Evolutionary conservation across 2,329 filamentous ascomycete species (phyloP).

Genomic region (Venturia carpophila): DNA sequence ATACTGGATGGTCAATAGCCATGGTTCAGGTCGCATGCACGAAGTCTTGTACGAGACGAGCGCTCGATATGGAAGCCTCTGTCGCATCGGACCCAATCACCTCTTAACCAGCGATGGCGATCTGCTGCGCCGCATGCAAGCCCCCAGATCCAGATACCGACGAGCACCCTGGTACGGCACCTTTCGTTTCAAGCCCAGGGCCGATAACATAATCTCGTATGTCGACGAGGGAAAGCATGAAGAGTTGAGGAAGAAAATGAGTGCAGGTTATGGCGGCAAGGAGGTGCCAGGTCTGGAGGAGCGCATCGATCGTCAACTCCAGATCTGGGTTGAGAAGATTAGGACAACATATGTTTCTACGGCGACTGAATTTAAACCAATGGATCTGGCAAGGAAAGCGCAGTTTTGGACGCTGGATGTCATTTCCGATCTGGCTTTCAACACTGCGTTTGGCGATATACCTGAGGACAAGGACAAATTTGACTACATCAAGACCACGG

Average conservation of each 20-base stretch:
- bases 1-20: slow-evolving; percentile 32
- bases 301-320: slow-evolving; percentile 31
- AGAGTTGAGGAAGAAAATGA: slow-evolving; percentile 18
- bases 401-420: slow-evolving; percentile 37
- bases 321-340: slow-evolving; percentile 30
- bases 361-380: slow-evolving; percentile 26
- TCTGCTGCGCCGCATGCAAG: slow-evolving; percentile 18
- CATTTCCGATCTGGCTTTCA: slow-evolving; percentile 36
- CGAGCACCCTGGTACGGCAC: slow-evolving; percentile 14
- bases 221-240: slow-evolving; percentile 16
- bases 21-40: slow-evolving; percentile 33
- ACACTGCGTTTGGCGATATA: slow-evolving; percentile 43
- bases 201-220: slow-evolving; percentile 17
- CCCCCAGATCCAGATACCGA: slow-evolving; percentile 11
- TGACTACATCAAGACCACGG: slow-evolving; percentile 30
- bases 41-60: slow-evolving; percentile 31
- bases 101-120: slow-evolving; percentile 17
- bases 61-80: slow-evolving; percentile 31
- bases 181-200: slow-evolving; percentile 18
- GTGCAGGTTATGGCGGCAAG: slow-evolving; percentile 31
- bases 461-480: slow-evolving; percentile 42
- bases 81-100: slow-evolving; percentile 21
- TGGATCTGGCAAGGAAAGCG: slow-evolving; percentile 32
- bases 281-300: slow-evolving; percentile 33
- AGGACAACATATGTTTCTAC: slow-evolving; percentile 29